Evolutionary conservation across 2,329 filamentous ascomycete species (phyloP).

Genomic region (Venturia asperata): DNA sequence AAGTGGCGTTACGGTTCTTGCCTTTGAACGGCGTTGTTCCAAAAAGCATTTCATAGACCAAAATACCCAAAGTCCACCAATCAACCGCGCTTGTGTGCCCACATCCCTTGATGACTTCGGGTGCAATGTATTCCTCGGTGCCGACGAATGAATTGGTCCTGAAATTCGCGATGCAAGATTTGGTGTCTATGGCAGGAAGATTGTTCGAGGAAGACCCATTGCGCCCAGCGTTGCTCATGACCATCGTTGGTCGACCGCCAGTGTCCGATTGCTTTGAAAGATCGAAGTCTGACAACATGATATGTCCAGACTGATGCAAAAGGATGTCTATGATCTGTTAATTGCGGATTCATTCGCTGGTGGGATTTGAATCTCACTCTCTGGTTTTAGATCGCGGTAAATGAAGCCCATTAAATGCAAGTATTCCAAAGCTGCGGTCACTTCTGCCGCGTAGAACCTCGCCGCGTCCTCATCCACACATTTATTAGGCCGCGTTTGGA

Average conservation of each 20-base stretch:
- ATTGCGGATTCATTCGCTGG: not conserved
- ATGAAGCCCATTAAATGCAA: constrained; percentile 99
- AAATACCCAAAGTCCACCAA: constrained; percentile 97
- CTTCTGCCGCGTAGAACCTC: constrained; percentile 93
- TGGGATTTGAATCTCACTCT: constrained; percentile 58
- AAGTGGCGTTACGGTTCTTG: constrained; percentile 96
- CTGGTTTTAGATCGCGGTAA: constrained; percentile 93
- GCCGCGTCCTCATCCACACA: constrained; percentile 96
- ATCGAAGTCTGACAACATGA: constrained; percentile 99
- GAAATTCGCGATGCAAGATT: constrained; percentile 97
- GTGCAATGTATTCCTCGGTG: constrained; percentile 97
- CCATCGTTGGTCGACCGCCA: constrained; percentile 96
- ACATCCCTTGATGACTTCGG: constrained; percentile 97
- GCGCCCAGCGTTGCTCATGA: constrained; percentile 62
- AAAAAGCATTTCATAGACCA: constrained; percentile 98
- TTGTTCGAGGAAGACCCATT: constrained; percentile 80
- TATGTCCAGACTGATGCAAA: constrained; percentile 97
- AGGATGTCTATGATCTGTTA: constrained; percentile 66
- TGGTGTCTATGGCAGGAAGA: constrained; percentile 94
- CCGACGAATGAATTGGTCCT: constrained; percentile 97
- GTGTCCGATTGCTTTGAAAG: constrained; percentile 95
- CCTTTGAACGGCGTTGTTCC: constrained; percentile 98
- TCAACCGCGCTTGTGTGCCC: constrained; percentile 97
- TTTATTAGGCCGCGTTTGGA: constrained; percentile 94
- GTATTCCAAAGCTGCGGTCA: constrained; percentile 93